Evolutionary conservation across 345 rosid species (phyloP), one percentile per base, ranked within the genome.

Genomic region (Hibiscus tridactylites): DNA sequence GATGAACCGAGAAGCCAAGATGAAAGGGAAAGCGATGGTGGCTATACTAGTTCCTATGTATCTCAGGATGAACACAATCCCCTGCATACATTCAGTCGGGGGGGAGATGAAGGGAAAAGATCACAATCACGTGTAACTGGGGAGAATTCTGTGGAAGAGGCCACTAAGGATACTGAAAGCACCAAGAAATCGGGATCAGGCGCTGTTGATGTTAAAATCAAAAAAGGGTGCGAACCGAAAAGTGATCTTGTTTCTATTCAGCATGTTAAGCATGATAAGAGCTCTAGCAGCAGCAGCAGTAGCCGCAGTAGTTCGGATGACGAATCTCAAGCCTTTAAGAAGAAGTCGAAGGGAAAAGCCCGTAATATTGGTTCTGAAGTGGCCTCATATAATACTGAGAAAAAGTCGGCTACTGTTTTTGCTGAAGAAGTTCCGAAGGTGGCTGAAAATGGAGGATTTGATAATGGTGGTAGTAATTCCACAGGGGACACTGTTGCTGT

Each of bases 11-110:
- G 63, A 71, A 79, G 82, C 80, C 84, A 85, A 75, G 86, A 77
- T 5, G 98, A 87, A 78, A 88, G 81, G 80, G 88, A 86, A 64
- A 85, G 85, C 74, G 88, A 91, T 61, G 77, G 82, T 28, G 83
- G 85, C 62, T 87, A 77, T 69, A 72, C 74, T 73, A 79, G 80
- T 57, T 84, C 92, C 74, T 89, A 88, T 68, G 81, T 71, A 64
- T 86, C 92, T 57, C 88, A 81, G 71, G 87, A 82, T 79, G 75
- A 77, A 35, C 72, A 75, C 12, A 71, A 59, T 50, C 81, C 72
- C 56, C 81, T 70, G 71, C 80, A 75, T 70, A 54, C 80, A 54
- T 80, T 74, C 77, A 62, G 68, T 72, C 75, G 59, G 78, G 86
- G 74, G 9, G 81, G 44, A 64, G 87, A 71, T 67, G 88, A 81